Conservation (phyloP, 257 asterid genomes). For the Salvia hispanica region DNA sequence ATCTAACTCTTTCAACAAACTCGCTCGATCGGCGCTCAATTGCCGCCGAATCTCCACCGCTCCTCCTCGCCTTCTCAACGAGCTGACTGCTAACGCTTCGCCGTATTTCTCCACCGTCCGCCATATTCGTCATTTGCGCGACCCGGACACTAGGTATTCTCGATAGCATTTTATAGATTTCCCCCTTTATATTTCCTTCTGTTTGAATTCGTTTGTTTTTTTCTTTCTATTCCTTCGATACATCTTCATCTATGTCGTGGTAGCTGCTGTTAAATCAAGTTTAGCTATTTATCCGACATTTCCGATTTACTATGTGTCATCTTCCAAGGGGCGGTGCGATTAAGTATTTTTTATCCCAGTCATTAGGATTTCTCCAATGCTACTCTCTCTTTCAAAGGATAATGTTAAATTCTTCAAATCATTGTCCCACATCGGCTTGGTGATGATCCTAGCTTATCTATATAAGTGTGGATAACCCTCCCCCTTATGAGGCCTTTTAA, state of each 20-base stretch:
- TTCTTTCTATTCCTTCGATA: not conserved
- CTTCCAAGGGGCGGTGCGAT: too few relatives aligned
- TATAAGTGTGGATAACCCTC: too few relatives aligned
- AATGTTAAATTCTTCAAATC: too few relatives aligned
- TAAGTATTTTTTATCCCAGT: too few relatives aligned
- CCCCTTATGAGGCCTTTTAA: too few relatives aligned
- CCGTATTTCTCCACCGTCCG: constrained; percentile 44
- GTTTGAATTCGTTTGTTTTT: constrained; percentile 17
- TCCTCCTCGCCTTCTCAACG: constrained; percentile 50
- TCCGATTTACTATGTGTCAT: not conserved
- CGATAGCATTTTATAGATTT: not conserved
- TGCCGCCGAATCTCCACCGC: constrained; percentile 59
- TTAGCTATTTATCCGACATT: not conserved
- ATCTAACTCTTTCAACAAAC: constrained; percentile 48
- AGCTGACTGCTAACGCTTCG: constrained; percentile 32
- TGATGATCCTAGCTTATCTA: too few relatives aligned
- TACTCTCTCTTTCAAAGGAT: too few relatives aligned
- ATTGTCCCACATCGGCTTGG: too few relatives aligned
- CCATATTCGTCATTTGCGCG: constrained; percentile 60
- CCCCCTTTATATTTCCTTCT: not conserved
- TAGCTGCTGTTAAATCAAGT: not conserved
- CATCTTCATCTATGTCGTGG: constrained; percentile 1
- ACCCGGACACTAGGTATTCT: constrained; percentile 57
- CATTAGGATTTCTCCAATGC: too few relatives aligned
- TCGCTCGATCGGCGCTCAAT: constrained; percentile 40